A percentile compares a stretch with the other conserved stretches of the same genome.
These are phyloP conservation scores for Aegilops umbellulata DNA, from an alignment of 176 grass and related monocot species.

Conservation along the genomic window DNA sequence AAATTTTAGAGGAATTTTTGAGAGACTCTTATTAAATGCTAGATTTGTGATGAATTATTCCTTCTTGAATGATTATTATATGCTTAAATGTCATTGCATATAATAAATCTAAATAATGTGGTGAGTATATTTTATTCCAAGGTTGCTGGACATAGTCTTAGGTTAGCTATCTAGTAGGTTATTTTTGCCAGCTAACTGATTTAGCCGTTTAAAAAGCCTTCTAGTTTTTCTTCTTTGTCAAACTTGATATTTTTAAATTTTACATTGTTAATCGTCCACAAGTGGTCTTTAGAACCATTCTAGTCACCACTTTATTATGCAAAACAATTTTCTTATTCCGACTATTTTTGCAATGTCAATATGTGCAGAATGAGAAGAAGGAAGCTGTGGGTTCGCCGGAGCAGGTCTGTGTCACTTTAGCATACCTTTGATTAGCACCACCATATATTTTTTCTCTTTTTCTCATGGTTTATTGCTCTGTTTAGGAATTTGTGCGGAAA, in stretches of 20 bases:
- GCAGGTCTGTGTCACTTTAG: constrained; percentile 46
- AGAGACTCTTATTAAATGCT: background rate
- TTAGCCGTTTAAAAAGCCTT: background rate
- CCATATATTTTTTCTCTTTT: background rate
- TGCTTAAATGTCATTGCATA: background rate
- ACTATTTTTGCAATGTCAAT: background rate
- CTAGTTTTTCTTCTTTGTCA: background rate
- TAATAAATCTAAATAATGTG: background rate
- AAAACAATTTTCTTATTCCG: background rate
- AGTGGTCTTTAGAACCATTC: background rate
- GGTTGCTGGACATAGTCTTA: background rate
- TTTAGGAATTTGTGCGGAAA: constrained; percentile 72
- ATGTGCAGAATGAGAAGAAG: constrained; percentile 56
- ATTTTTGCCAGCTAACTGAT: background rate
- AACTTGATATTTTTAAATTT: background rate
- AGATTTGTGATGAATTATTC: background rate
- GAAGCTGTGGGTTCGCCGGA: constrained; percentile 42
- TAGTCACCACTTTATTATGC: background rate
- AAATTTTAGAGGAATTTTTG: background rate
- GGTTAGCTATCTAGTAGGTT: background rate
- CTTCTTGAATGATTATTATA: background rate
- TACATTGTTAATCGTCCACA: background rate
- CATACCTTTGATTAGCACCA: background rate
- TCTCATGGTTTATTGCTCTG: background rate
- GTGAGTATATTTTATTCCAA: background rate